Evolutionary conservation across 805 yeast genomes (phyloP), one percentile per base, ranked within the genome.

Genomic region (Cyberlindnera misumaiensis): DNA sequence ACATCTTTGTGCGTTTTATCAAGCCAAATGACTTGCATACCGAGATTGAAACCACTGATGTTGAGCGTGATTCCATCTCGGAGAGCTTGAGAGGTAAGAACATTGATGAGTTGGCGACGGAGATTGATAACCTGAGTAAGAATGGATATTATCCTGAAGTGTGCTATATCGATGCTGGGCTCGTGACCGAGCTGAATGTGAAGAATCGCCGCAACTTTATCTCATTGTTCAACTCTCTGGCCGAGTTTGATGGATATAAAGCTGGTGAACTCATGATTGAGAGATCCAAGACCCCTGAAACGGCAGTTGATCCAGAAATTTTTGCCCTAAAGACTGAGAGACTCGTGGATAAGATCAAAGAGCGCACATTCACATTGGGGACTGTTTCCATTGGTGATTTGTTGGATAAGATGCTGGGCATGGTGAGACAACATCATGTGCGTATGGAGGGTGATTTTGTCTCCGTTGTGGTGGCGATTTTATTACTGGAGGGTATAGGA

Each of bases 231-330:
- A 82, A 83, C 50, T 83, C 97, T 0, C 65, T 93, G 26, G 83
- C 96, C 3, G 83, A 80, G 45, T 93, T 93, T 62, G 95, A 93
- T 59, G 99, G 99, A 1, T 88, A 84, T 56, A 72, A 70, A 43
- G 97, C 96, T 0, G 99, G 99, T 10, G 94, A 88, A 55, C 68
- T 93, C 40, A 90, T 93, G 97, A 80, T 89, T 43, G 97, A 88
- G 62, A 67, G 97, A 42, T 89, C 97, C 4, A 71, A 93, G 43
- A 88, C 97, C 0, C 98, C 99, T 1, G 95, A 86, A 35, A 83
- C 96, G 0, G 97, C 86, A 1, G 67, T 87, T 5, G 78, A 90
- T 51, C 75, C 75, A 41, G 97, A 90, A 41, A 67, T 85, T 11
- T 93, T 93, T 63, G 95, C 95, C 0, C 60, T 85, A 39, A 85